Evolutionary conservation across 2,329 filamentous ascomycete genomes (phyloP).

Genomic region (Davidsoniella australis): DNA sequence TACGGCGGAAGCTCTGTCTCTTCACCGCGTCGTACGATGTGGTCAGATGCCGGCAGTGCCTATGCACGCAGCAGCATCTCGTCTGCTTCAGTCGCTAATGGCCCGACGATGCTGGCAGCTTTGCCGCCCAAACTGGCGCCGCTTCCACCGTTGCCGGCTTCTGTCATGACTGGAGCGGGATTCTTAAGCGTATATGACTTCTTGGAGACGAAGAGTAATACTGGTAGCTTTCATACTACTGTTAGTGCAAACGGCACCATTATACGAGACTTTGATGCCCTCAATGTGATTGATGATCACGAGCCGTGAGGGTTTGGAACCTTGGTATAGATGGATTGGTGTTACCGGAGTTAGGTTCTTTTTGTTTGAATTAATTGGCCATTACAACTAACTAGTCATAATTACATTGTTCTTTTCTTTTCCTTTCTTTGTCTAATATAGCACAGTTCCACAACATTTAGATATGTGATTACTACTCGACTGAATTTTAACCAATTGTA

Average conservation of each 20-base stretch:
- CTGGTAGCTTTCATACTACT: constrained; percentile 15
- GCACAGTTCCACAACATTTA: neutral
- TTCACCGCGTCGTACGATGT: constrained; percentile 3
- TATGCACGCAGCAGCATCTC: constrained; percentile 13
- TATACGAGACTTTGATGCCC: constrained; percentile 22
- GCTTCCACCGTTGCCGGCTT: constrained; percentile 10
- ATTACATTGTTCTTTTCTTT: constrained; percentile 11
- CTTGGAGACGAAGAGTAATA: constrained; percentile 15
- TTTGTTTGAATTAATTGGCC: constrained; percentile 1
- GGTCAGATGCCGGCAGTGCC: constrained; percentile 7
- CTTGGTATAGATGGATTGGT: neutral
- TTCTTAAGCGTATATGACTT: constrained; percentile 16
- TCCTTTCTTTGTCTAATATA: neutral
- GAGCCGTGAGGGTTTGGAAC: neutral
- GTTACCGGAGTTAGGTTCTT: constrained; percentile 3
- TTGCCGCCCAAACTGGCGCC: neutral
- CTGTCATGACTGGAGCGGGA: too few relatives aligned
- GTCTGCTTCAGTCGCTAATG: constrained; percentile 3
- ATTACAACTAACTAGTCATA: neutral
- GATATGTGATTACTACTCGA: too few relatives aligned
- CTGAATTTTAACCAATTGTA: too few relatives aligned
- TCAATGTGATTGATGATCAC: constrained; percentile 20
- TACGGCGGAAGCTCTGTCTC: constrained; percentile 4
- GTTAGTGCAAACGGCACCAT: constrained; percentile 16
- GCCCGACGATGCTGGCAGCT: constrained; percentile 9